Evolutionary conservation across 164 flowering plant species (phyloP).

Genomic region (Dillenia suffruticosa): DNA sequence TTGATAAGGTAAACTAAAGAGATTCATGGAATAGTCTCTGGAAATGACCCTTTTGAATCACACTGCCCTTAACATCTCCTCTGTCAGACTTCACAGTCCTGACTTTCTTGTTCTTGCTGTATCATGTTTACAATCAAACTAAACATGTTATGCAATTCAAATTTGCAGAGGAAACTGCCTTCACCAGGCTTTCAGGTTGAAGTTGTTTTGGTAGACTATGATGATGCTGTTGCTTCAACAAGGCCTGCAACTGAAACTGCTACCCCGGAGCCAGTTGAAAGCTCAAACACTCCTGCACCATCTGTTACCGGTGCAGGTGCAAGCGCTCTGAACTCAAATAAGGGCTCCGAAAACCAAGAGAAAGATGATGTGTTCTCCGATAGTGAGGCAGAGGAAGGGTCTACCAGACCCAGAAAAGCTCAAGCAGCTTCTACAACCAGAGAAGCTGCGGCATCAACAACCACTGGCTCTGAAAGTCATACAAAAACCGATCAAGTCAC

Average conservation of each 20-base stretch:
- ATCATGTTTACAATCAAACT: not conserved
- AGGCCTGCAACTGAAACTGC: slow-evolving; percentile 28
- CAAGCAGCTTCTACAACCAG: slow-evolving; percentile 23
- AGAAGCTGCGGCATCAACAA: slow-evolving; percentile 18
- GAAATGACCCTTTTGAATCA: too few relatives aligned
- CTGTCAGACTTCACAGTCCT: too few relatives aligned
- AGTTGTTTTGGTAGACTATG: slow-evolving; percentile 77
- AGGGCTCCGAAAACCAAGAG: slow-evolving; percentile 40
- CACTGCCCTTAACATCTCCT: too few relatives aligned
- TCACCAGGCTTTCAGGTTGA: slow-evolving; percentile 97
- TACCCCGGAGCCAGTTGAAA: slow-evolving; percentile 36
- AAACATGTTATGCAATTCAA: too few relatives aligned
- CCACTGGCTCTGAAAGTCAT: slow-evolving; percentile 19
- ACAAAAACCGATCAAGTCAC: slow-evolving; percentile 30
- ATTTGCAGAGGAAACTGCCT: slow-evolving; percentile 86
- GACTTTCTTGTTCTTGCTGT: not conserved
- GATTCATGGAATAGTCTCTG: too few relatives aligned
- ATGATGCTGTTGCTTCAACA: slow-evolving; percentile 31
- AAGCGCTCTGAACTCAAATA: slow-evolving; percentile 21
- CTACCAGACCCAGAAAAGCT: slow-evolving; percentile 37
- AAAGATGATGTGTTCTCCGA: slow-evolving; percentile 94
- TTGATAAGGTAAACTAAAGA: slow-evolving; percentile 67
- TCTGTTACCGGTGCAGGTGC: slow-evolving; percentile 19
- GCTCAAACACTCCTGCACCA: slow-evolving; percentile 31
- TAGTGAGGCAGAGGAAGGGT: slow-evolving; percentile 58